phyloP scores from a whole-genome alignment of 1,284 basidiomycete genomes.

The Microstroma glucosiphilum region DNA sequence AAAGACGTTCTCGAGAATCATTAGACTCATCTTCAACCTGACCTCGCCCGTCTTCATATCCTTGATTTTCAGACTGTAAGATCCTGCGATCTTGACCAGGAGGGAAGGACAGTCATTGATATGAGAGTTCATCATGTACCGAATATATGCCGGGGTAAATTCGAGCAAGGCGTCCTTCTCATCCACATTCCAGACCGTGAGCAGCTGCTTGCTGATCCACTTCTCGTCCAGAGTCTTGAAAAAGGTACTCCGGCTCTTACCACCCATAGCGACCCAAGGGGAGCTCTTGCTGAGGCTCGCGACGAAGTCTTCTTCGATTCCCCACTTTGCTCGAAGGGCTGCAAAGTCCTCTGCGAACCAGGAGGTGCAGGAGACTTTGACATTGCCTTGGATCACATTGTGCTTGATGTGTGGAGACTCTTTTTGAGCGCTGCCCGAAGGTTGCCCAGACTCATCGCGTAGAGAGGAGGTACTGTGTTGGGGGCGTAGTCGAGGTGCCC shows the following conservation, averaged over 20 bases:
- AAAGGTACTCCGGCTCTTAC: slow-evolving; percentile 38
- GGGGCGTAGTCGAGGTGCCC: no score
- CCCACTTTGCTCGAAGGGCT: slow-evolving; percentile 34
- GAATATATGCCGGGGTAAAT: slow-evolving; percentile 40
- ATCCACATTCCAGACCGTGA: slow-evolving; percentile 38
- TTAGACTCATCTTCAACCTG: slow-evolving; percentile 40
- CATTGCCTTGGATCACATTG: slow-evolving; percentile 28
- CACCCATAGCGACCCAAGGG: slow-evolving; percentile 29
- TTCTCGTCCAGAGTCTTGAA: slow-evolving; percentile 37
- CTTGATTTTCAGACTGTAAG: slow-evolving; percentile 45
- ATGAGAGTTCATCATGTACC: slow-evolving; percentile 16
- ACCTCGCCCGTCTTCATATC: slow-evolving; percentile 32
- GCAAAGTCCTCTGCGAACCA: slow-evolving; percentile 47
- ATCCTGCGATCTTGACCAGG: slow-evolving; percentile 43
- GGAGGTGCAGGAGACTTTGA: slow-evolving; percentile 42
- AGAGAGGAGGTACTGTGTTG: no score
- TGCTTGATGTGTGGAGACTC: slow-evolving; percentile 41
- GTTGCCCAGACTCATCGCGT: no score
- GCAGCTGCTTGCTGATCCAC: slow-evolving; percentile 40
- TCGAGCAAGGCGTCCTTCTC: slow-evolving; percentile 44
- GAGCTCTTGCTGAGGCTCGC: slow-evolving; percentile 27
- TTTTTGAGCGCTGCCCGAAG: no score
- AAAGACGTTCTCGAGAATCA: slow-evolving; percentile 43
- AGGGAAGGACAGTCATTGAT: slow-evolving; percentile 33
- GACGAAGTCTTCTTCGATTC: slow-evolving; percentile 26